A percentile compares a stretch with the other conserved stretches of the same genome.
Evolutionary conservation across 106 monocot genomes (phyloP).

Genomic region (Amphibolis antarctica): DNA sequence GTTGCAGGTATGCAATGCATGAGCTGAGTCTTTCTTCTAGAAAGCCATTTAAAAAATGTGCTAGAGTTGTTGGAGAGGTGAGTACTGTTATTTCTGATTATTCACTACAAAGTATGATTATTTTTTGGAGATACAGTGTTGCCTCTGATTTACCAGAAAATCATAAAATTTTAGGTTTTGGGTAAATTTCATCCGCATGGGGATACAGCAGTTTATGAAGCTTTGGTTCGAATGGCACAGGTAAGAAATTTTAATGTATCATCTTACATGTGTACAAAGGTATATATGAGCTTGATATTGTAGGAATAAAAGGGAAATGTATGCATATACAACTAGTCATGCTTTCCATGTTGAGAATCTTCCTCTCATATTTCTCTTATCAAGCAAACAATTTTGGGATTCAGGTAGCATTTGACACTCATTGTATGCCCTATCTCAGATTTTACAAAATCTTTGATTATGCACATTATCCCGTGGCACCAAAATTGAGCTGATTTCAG

Average conservation of each 20-base stretch:
- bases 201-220: conserved; percentile 90
- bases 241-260: conserved; percentile 18
- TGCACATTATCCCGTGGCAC: too few relatives aligned
- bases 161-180: conserved; percentile 53
- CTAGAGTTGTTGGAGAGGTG: conserved; percentile 99
- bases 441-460: too few relatives aligned
- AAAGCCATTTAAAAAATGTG: conserved; percentile 92
- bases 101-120: not conserved
- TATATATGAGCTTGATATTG: too few relatives aligned
- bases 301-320: too few relatives aligned
- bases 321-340: too few relatives aligned
- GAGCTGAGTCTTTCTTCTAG: conserved; percentile 92
- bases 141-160: not conserved
- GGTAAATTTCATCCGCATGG: conserved; percentile 99
- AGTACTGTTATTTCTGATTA: not conserved
- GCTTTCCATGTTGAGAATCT: too few relatives aligned
- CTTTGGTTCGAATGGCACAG: conserved; percentile 98
- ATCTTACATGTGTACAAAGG: not conserved
- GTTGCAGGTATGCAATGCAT: conserved; percentile 85
- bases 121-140: not conserved
- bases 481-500: too few relatives aligned
- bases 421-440: too few relatives aligned
- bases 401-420: too few relatives aligned
- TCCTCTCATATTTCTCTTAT: too few relatives aligned
- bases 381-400: too few relatives aligned